Evolutionary conservation across 306 rosid genomes (phyloP), one percentile per base, ranked within the genome.

Genomic region (Rosa chinensis): DNA sequence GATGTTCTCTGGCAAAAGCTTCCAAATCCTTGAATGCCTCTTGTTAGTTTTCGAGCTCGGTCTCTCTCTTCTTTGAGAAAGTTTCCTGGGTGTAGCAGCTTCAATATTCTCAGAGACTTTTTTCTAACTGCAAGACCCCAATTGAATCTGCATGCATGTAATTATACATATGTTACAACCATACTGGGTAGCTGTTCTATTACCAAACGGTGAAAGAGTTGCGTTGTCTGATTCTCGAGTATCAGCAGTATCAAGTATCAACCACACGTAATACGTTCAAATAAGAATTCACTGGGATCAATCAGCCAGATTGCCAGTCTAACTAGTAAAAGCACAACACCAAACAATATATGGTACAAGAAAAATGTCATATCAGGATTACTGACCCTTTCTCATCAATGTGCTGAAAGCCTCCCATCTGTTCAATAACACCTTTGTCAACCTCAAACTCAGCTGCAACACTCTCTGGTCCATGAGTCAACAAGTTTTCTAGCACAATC

Each of bases 391-490:
- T 89, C 21, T 90, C 92, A 80, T 90, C 99, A 64, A 93, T 78
- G 71, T 86, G 66, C 84, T 89, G 98, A 72, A 95, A 91, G 73
- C 87, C 76, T 80, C 73, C 86, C 84, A 95, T 85, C 81, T 95
- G 85, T 56, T 14, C 43, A 14, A 95, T 84, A 9, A 87, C 91
- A 83, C 86, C 86, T 84, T 84, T 93, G 83, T 90, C 94, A 70
- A 75, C 8, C 63, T 91, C 89, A 77, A 95, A 93, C 62, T 95
- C 99, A 59, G 75, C 86, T 43, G 92, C 91, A 66, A 86, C 91
- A 73, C 99, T 95, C 83, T 93, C 93, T 14, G 99, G 99, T 85
- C 97, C 99, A 76, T 95, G 99, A 81, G 99, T 92, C 85, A 91
- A 83, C 81, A 91, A 67, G 77, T 89, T 90, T 79, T 95, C 99